phyloP scores from a whole-genome alignment of 331 rosid species.

The Malus hybrid region DNA sequence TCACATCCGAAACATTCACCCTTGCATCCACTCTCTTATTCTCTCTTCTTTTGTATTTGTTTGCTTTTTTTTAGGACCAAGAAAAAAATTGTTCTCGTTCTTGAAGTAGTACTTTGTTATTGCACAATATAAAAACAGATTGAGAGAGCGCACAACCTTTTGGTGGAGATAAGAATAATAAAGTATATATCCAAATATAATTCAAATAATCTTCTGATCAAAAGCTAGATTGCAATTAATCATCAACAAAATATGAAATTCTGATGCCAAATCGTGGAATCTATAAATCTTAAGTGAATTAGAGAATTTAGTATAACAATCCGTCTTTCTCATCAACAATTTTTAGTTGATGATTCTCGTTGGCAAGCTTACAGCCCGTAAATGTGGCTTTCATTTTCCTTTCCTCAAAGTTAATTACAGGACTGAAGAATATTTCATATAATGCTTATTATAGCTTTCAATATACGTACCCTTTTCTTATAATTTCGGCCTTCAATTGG shows the following conservation, averaged over 20 bases:
- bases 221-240: constrained; percentile 31
- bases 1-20: too few relatives aligned
- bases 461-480: constrained; percentile 2
- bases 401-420: constrained; percentile 39
- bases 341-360: constrained; percentile 27
- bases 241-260: constrained; percentile 18
- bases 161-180: constrained; percentile 12
- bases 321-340: constrained; percentile 12
- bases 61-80: neutral
- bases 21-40: too few relatives aligned
- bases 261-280: constrained; percentile 27
- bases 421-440: constrained; percentile 38
- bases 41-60: neutral
- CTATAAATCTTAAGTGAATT: constrained; percentile 24
- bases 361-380: constrained; percentile 50
- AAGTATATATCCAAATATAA: constrained; percentile 1
- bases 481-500: constrained; percentile 11
- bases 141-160: neutral
- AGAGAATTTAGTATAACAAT: constrained; percentile 40
- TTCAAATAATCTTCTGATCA: constrained; percentile 3
- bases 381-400: constrained; percentile 47
- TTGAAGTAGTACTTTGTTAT: neutral
- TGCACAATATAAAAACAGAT: neutral
- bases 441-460: constrained; percentile 32
- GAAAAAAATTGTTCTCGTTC: neutral